phyloP scores from a whole-genome alignment of 2,329 filamentous ascomycete species.

The Coleophoma eucalyptorum region DNA sequence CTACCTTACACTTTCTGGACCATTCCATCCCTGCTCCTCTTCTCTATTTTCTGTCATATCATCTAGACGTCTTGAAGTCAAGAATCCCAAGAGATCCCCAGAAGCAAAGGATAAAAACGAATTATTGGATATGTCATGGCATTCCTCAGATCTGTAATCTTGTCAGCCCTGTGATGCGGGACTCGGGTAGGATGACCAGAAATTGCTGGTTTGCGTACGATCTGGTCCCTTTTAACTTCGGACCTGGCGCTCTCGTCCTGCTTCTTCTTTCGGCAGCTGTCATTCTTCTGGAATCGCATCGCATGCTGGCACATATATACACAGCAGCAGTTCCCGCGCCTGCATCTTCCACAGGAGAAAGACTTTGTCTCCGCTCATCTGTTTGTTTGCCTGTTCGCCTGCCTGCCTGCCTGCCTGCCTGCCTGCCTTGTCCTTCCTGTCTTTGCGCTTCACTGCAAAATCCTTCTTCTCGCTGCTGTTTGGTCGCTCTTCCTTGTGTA shows the following conservation, averaged over 20 bases:
- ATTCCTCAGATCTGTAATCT: constrained; percentile 7
- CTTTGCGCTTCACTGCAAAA: too few species aligned
- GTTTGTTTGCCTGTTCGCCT: too few species aligned
- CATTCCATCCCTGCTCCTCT: not conserved
- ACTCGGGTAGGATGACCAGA: not conserved
- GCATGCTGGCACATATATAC: not conserved
- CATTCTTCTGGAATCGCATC: too few species aligned
- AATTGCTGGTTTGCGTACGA: too few species aligned
- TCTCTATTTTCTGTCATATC: not conserved
- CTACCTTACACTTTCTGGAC: not conserved
- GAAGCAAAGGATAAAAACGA: too few species aligned
- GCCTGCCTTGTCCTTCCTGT: too few species aligned
- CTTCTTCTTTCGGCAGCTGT: not conserved
- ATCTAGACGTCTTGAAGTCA: not conserved
- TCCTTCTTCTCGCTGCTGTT: too few species aligned
- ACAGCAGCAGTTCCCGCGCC: not conserved
- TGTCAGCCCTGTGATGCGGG: constrained; percentile 9
- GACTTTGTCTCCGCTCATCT: too few species aligned
- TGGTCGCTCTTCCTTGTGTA: constrained; percentile 9
- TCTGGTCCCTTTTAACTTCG: too few species aligned
- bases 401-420: too few species aligned
- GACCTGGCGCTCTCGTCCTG: not conserved
- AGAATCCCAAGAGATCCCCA: not conserved
- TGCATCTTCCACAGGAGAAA: too few species aligned
- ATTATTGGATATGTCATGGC: constrained; percentile 1